Percentiles rank a stretch among this genome's conserved stretches.
Evolutionary conservation across 345 rosid genomes (phyloP).

Genomic region (Gossypium thurberi): DNA sequence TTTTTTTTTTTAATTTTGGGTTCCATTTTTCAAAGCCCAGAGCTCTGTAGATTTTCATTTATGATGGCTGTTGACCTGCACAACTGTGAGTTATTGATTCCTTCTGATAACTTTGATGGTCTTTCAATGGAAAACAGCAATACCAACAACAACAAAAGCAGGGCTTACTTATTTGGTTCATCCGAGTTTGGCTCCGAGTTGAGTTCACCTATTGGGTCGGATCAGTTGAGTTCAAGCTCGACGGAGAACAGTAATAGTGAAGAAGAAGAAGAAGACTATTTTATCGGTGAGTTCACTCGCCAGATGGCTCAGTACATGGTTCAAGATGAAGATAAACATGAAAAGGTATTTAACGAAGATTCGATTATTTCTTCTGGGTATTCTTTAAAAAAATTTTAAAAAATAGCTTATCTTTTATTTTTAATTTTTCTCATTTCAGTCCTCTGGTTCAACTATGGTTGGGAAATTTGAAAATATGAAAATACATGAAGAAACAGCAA

Average conservation of each 20-base stretch:
- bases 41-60: slow-evolving; percentile 10
- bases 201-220: slow-evolving; percentile 24
- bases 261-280: slow-evolving; percentile 41
- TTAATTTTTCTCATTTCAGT: slow-evolving; percentile 15
- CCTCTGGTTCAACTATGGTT: slow-evolving; percentile 22
- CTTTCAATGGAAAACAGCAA: neutral
- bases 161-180: slow-evolving; percentile 15
- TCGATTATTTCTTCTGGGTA: neutral
- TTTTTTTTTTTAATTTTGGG: neutral
- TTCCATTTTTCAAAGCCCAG: neutral
- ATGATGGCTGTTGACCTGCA: slow-evolving; percentile 46
- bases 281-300: slow-evolving; percentile 59
- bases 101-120: neutral
- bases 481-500: slow-evolving; percentile 15
- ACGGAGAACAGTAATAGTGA: slow-evolving; percentile 21
- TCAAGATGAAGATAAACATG: slow-evolving; percentile 38
- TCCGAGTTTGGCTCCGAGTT: slow-evolving; percentile 23
- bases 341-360: slow-evolving; percentile 14
- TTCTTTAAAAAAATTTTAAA: neutral
- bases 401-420: neutral
- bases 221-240: slow-evolving; percentile 24
- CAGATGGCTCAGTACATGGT: slow-evolving; percentile 77
- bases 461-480: slow-evolving; percentile 29
- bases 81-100: slow-evolving; percentile 21
- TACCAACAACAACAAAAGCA: neutral